Conservation (phyloP, 768 basidiomycete species). For the Tricholoma hemisulphureum region DNA sequence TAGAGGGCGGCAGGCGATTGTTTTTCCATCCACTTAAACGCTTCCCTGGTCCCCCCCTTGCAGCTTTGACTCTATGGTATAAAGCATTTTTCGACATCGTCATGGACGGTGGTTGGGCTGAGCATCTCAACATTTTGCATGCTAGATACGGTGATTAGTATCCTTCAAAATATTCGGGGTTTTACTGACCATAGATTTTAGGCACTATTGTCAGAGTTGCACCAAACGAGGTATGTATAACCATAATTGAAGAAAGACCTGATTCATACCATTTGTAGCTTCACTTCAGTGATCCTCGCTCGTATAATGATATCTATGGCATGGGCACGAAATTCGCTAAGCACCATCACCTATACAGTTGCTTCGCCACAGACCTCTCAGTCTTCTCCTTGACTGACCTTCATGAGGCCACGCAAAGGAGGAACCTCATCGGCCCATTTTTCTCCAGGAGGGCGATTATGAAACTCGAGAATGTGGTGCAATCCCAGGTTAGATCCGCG, state of each 20-base stretch:
- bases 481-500: slow-evolving; percentile 28
- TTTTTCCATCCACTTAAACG: slow-evolving; percentile 28
- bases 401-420: slow-evolving; percentile 32
- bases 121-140: slow-evolving; percentile 37
- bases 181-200: slow-evolving; percentile 7
- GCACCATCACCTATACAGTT: slow-evolving; percentile 34
- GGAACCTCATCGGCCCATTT: slow-evolving; percentile 37
- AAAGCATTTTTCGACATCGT: slow-evolving; percentile 35
- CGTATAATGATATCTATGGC: slow-evolving; percentile 42
- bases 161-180: background rate
- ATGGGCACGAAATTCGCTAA: slow-evolving; percentile 37
- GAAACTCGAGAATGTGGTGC: slow-evolving; percentile 34
- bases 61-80: slow-evolving; percentile 33
- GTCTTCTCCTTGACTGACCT: slow-evolving; percentile 36
- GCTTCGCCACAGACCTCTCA: slow-evolving; percentile 37
- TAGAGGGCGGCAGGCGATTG: slow-evolving; percentile 15
- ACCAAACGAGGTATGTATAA: slow-evolving; percentile 36
- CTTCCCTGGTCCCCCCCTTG: slow-evolving; percentile 34
- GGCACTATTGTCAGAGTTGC: slow-evolving; percentile 38
- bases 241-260: too few species aligned
- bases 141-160: slow-evolving; percentile 33
- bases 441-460: slow-evolving; percentile 42
- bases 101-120: slow-evolving; percentile 37
- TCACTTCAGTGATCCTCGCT: slow-evolving; percentile 41
- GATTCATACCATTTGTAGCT: slow-evolving; percentile 25